Conservation (phyloP, 345 rosid genomes). For the Raphanus raphanistrum region DNA sequence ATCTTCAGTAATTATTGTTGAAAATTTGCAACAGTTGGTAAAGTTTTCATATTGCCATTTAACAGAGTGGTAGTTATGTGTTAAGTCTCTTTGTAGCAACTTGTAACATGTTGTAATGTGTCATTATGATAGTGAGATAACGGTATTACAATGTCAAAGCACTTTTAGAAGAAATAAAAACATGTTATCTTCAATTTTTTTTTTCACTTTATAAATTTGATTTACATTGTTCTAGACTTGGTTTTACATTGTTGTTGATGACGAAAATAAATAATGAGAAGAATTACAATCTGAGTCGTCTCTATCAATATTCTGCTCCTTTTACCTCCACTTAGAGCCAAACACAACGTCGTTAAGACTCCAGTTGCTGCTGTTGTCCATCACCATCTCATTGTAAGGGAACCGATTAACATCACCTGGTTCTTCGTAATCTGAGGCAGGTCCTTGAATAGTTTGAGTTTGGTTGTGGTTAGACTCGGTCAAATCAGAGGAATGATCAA, state of each 20-base stretch:
- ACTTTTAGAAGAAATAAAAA: no score
- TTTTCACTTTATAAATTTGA: background rate
- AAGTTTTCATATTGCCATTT: background rate
- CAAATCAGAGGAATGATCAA: slow-evolving; percentile 20
- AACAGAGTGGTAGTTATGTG: background rate
- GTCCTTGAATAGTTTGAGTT: slow-evolving; percentile 20
- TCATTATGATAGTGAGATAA: no score
- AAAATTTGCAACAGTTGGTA: background rate
- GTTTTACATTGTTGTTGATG: slow-evolving; percentile 41
- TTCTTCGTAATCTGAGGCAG: slow-evolving; percentile 6
- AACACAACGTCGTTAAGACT: slow-evolving; percentile 45
- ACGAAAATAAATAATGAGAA: slow-evolving; percentile 31
- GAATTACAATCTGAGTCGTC: slow-evolving; percentile 38
- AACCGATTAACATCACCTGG: slow-evolving; percentile 1
- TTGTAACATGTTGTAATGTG: background rate
- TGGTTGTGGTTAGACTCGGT: slow-evolving; percentile 22
- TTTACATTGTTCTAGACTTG: slow-evolving; percentile 38
- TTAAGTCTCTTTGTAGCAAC: background rate
- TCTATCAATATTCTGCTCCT: slow-evolving; percentile 39
- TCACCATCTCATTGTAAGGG: slow-evolving; percentile 16
- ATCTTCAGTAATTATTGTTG: background rate
- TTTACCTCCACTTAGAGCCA: slow-evolving; percentile 46
- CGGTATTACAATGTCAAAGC: no score
- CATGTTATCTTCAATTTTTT: background rate
- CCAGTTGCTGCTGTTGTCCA: slow-evolving; percentile 27